phyloP scores from a whole-genome alignment of 257 asterid genomes.

The Solanum lignicaule region DNA sequence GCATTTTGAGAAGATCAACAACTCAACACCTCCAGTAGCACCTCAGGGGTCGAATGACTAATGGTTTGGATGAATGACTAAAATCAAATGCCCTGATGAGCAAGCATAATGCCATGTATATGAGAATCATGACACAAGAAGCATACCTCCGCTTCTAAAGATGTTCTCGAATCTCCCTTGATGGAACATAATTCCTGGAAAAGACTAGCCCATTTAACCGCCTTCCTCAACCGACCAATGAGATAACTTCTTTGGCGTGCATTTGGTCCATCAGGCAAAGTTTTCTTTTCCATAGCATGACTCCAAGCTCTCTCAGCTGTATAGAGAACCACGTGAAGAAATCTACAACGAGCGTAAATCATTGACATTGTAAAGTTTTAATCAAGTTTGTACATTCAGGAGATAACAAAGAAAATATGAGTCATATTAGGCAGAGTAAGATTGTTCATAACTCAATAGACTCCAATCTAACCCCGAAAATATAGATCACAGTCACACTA shows the following conservation, averaged over 20 bases:
- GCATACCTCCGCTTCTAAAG: constrained; percentile 91
- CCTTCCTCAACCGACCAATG: constrained; percentile 91
- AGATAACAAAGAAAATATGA: background rate
- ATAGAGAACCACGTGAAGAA: constrained; percentile 82
- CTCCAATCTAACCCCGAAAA: background rate
- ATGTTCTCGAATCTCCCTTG: constrained; percentile 92
- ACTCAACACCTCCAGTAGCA: background rate
- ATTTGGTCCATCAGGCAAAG: constrained; percentile 87
- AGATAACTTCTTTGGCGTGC: constrained; percentile 90
- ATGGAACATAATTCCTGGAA: constrained; percentile 74
- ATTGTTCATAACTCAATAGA: background rate
- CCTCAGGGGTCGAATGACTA: background rate
- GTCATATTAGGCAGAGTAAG: background rate
- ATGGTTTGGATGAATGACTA: background rate
- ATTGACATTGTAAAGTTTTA: background rate
- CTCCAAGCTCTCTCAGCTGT: constrained; percentile 99
- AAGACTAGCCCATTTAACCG: constrained; percentile 82
- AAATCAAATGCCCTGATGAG: background rate
- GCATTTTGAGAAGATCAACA: background rate
- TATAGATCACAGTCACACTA: background rate
- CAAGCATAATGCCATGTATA: background rate
- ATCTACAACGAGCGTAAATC: constrained; percentile 34
- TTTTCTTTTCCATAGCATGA: constrained; percentile 99
- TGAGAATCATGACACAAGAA: background rate
- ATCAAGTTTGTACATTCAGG: background rate